Conservation (phyloP, 306 rosid genomes). For the Gastrolobium bilobum region DNA sequence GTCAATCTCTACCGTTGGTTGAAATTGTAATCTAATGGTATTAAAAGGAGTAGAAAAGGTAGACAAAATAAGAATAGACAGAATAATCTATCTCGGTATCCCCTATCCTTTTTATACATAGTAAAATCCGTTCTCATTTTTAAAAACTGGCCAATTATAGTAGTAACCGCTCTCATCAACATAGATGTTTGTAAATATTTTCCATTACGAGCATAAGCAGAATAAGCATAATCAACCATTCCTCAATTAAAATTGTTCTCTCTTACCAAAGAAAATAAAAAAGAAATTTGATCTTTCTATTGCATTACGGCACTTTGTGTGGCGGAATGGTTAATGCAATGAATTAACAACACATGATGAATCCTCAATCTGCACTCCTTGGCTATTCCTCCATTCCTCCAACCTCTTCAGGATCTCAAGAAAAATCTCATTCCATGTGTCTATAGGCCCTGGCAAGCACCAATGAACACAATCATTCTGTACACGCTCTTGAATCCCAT, state of each 20-base stretch:
- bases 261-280: neutral
- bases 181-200: neutral
- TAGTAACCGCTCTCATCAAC: slow-evolving; percentile 21
- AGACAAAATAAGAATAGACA: too few species aligned
- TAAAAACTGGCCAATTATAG: too few species aligned
- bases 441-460: slow-evolving; percentile 89
- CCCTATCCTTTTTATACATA: too few species aligned
- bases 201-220: neutral
- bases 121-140: too few species aligned
- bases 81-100: too few species aligned
- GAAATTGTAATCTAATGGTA: too few species aligned
- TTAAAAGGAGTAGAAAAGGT: too few species aligned
- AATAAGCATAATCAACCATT: slow-evolving; percentile 9
- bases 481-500: slow-evolving; percentile 57
- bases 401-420: slow-evolving; percentile 56
- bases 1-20: too few species aligned
- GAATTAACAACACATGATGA: neutral
- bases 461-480: slow-evolving; percentile 89
- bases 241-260: neutral
- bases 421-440: slow-evolving; percentile 83
- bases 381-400: slow-evolving; percentile 43
- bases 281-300: too few species aligned
- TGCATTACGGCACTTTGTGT: neutral
- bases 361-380: slow-evolving; percentile 29
- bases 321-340: slow-evolving; percentile 11